A percentile compares a stretch with the other conserved stretches of the same genome.
phyloP scores from a whole-genome alignment of 306 rosid species.

The Cicer yamashitae region DNA sequence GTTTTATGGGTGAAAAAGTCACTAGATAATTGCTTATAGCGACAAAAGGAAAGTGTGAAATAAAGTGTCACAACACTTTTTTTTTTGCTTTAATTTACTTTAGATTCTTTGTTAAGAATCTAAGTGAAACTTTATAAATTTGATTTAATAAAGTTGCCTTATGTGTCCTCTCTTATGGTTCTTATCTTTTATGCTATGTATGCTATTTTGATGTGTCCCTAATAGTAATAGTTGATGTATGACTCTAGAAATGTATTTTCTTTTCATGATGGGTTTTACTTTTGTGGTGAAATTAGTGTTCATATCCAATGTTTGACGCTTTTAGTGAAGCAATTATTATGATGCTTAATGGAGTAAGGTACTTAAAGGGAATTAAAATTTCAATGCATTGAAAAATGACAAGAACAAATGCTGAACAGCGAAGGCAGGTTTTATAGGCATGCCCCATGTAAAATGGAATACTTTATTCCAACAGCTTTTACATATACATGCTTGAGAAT shows the following conservation, averaged over 20 bases:
- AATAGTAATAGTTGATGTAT: not conserved
- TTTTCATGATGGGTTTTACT: slow-evolving; percentile 44
- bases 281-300: slow-evolving; percentile 32
- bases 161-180: slow-evolving; percentile 36
- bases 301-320: slow-evolving; percentile 36
- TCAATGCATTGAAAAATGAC: not conserved
- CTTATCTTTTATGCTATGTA: slow-evolving; percentile 35
- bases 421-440: slow-evolving; percentile 39
- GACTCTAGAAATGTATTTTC: slow-evolving; percentile 13
- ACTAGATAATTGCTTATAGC: slow-evolving; percentile 40
- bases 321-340: slow-evolving; percentile 34
- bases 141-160: slow-evolving; percentile 53
- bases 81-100: slow-evolving; percentile 35
- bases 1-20: slow-evolving; percentile 23
- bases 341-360: slow-evolving; percentile 34
- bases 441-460: slow-evolving; percentile 18
- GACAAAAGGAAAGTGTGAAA: slow-evolving; percentile 31
- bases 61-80: slow-evolving; percentile 40
- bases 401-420: slow-evolving; percentile 37
- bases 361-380: slow-evolving; percentile 29
- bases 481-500: slow-evolving; percentile 21
- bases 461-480: slow-evolving; percentile 38
- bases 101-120: slow-evolving; percentile 45
- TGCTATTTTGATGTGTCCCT: slow-evolving; percentile 37
- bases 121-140: slow-evolving; percentile 30